phyloP scores from a whole-genome alignment of 2,329 filamentous ascomycete species.

The Fusarium udum region DNA sequence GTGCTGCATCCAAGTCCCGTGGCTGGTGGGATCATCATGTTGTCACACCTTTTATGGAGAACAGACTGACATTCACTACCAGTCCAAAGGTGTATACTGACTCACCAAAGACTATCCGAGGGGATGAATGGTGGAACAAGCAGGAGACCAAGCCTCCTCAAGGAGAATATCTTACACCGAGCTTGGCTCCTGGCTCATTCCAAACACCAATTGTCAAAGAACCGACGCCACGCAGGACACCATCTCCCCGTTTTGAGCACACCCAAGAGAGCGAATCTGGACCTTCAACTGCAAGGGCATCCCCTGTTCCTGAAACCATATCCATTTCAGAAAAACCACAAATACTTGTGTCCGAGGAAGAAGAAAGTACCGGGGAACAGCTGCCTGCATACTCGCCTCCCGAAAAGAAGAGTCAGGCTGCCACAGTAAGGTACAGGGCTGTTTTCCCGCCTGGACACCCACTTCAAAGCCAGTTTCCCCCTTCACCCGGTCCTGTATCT shows the following conservation, averaged over 20 bases:
- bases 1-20: constrained; percentile 66
- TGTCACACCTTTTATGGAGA: constrained; percentile 72
- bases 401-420: constrained; percentile 47
- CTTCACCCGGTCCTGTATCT: constrained; percentile 69
- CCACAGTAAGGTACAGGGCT: constrained; percentile 61
- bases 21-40: constrained; percentile 85
- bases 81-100: constrained; percentile 49
- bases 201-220: constrained; percentile 50
- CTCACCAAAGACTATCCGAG: constrained; percentile 44
- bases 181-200: constrained; percentile 25
- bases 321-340: constrained; percentile 50
- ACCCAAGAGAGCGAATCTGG: constrained; percentile 19
- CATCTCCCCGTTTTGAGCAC: constrained; percentile 42
- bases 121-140: constrained; percentile 52
- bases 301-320: constrained; percentile 18
- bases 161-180: constrained; percentile 28
- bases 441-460: constrained; percentile 66
- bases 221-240: constrained; percentile 49
- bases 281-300: constrained; percentile 34
- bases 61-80: constrained; percentile 53
- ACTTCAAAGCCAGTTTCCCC: constrained; percentile 58
- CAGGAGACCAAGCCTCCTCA: constrained; percentile 23
- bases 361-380: constrained; percentile 47
- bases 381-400: constrained; percentile 67
- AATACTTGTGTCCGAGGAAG: constrained; percentile 52